Percentiles rank a stretch among this genome's conserved stretches.
Conservation (phyloP, 192 early-diverging fungal genomes). For the Gigaspora rosea region DNA sequence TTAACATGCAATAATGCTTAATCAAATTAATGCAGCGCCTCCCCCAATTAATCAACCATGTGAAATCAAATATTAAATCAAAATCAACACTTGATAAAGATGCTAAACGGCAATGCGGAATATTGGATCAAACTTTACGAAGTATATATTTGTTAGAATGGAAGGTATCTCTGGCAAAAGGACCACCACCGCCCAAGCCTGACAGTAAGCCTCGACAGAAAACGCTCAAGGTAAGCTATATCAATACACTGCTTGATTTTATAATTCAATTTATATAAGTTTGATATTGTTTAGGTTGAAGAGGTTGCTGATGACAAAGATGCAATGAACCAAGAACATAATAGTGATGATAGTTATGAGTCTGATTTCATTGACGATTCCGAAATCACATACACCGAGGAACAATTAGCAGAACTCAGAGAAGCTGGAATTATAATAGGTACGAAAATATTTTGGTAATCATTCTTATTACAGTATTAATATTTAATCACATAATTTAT, state of each 20-base stretch:
- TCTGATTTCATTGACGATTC: constrained; percentile 12
- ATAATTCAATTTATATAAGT: no score
- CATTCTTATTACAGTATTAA: not conserved
- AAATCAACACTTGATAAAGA: not conserved
- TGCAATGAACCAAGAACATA: not conserved
- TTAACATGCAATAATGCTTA: not conserved
- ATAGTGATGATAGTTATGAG: not conserved
- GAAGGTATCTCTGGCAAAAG: not conserved
- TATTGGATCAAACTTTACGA: not conserved
- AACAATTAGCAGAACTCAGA: not conserved
- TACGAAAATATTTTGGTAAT: not conserved
- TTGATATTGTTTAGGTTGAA: not conserved
- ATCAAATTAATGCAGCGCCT: not conserved
- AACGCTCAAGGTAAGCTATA: not conserved
- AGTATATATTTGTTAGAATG: not conserved
- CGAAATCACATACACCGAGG: not conserved
- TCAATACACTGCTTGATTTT: no score
- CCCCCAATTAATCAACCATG: not conserved
- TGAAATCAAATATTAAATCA: not conserved
- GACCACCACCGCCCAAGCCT: not conserved
- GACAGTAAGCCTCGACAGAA: not conserved
- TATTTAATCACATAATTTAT: no score
- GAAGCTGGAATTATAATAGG: not conserved
- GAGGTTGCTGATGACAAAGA: not conserved
- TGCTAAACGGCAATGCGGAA: not conserved